Percentiles rank a stretch among this genome's conserved stretches.
phyloP scores from a whole-genome alignment of 2,329 filamentous ascomycete species.

The Ophiostoma piceae region DNA sequence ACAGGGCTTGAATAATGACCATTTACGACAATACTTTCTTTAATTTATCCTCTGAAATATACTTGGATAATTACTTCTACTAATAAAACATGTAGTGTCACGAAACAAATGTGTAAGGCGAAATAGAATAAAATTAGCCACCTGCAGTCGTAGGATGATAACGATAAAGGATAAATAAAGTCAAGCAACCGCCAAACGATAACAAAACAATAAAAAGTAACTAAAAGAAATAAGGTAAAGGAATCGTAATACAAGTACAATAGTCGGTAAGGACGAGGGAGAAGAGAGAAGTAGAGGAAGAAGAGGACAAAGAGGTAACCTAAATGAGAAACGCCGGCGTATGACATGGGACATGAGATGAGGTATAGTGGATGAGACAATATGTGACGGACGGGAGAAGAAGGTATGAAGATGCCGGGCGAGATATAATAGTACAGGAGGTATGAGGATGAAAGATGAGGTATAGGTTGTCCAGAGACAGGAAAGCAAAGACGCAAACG shows the following conservation, averaged over 20 bases:
- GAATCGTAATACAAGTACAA: conserved; percentile 24
- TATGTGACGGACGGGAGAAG: background rate
- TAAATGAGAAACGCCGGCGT: conserved; percentile 19
- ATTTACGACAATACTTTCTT: background rate
- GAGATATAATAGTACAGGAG: conserved; percentile 13
- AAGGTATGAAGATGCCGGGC: background rate
- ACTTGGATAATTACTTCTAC: background rate
- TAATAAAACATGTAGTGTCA: background rate
- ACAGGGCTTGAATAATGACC: background rate
- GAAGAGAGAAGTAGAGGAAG: background rate
- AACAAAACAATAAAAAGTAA: background rate
- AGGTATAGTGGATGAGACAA: background rate
- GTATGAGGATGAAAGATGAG: background rate
- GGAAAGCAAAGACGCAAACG: background rate
- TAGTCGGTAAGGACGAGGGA: conserved; percentile 11
- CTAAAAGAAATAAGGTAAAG: background rate
- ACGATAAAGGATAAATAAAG: background rate
- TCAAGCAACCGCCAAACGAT: background rate
- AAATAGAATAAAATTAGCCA: background rate
- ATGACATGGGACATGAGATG: conserved; percentile 15
- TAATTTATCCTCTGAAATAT: background rate
- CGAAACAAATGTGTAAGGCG: background rate
- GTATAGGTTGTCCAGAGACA: background rate
- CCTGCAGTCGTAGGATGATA: background rate
- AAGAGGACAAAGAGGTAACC: background rate